Base-by-base conservation (phyloP, 495 filamentous ascomycete genomes). In the Umbilicaria muhlenbergii region DNA sequence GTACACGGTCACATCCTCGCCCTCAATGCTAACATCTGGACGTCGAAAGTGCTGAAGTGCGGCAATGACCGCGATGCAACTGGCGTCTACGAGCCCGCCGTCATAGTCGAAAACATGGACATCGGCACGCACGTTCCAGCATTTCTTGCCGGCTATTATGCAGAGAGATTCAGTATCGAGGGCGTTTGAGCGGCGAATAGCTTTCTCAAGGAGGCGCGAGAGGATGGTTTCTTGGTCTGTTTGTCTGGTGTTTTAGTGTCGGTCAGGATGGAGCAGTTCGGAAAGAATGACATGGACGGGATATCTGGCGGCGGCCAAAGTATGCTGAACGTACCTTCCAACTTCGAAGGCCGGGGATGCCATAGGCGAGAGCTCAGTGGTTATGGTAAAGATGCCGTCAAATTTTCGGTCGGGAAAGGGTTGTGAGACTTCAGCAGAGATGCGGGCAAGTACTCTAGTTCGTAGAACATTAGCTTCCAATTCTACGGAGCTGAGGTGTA, bases 141-240 rank as follows among this genome's bases (percentile, higher is more conserved):
- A 86, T 60, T 88, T 92, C 42, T 80, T 68, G 12, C 85, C 86
- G 18, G 91, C 86, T 17, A 96, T 62, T 12, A 98, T 83, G 58
- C 91, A 98, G 24, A 98, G 74, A 1, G 86, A 92, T 64, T 98
- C 91, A 21, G 86, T 94, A 56, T 94, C 87, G 18, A 98, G 71
- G 10, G 91, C 91, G 47, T 76, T 77, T 6, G 86, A 93, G 38
- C 89, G 84, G 21, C 92, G 89, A 47, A 98, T 76, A 13, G 92
- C 79, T 52, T 92, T 87, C 61, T 98, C 91, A 32, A 98, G 80
- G 39, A 88, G 69, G 33, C 87, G 79, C 10, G 88, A 83, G 36
- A 94, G 76, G 42, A 91, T 73, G 1, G 83, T 66, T 65, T 98
- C 91, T 32, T 77, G 73, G 40, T 87, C 81, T 41, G 77, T 83